These are phyloP conservation scores for Neonectria sp. DNA, from an alignment of 2,329 filamentous ascomycete genomes.

Conservation along the genomic window DNA sequence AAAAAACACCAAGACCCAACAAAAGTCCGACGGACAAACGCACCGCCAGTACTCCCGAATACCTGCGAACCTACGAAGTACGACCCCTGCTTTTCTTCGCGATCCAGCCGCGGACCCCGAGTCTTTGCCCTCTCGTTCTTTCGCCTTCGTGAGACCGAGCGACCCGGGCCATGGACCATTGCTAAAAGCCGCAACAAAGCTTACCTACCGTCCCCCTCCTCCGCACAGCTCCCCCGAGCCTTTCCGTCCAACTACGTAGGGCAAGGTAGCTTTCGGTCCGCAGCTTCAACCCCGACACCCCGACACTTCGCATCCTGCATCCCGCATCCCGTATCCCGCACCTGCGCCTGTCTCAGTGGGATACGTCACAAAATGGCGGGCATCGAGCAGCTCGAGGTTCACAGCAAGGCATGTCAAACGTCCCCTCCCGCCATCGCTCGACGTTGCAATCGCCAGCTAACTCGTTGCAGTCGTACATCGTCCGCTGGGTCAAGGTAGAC, in stretches of 20 bases:
- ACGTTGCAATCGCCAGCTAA: constrained; percentile 38
- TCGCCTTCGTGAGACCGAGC: constrained; percentile 33
- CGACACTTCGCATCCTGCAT: constrained; percentile 11
- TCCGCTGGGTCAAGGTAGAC: constrained; percentile 95
- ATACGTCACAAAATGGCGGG: constrained; percentile 77
- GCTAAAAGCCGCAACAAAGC: constrained; percentile 38
- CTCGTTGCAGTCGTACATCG: constrained; percentile 89
- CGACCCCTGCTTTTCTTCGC: constrained; percentile 21
- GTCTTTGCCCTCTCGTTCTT: constrained; percentile 29
- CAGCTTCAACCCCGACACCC: constrained; percentile 24
- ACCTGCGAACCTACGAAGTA: not conserved
- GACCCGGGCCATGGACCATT: constrained; percentile 40
- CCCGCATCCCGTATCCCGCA: constrained; percentile 6
- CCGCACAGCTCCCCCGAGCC: constrained; percentile 1
- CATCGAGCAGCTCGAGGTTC: constrained; percentile 97
- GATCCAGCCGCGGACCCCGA: constrained; percentile 36
- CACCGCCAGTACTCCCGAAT: constrained; percentile 1
- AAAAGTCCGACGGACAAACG: constrained; percentile 10
- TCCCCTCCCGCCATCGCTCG: not conserved
- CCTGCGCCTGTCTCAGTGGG: constrained; percentile 5
- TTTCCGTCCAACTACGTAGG: constrained; percentile 8
- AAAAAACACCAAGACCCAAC: not conserved
- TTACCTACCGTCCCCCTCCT: constrained; percentile 10
- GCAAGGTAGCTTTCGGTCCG: constrained; percentile 23
- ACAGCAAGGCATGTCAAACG: constrained; percentile 83